A percentile compares a stretch with the other conserved stretches of the same genome.
Evolutionary conservation across 2,329 filamentous ascomycete genomes (phyloP).

Genomic region (Penicillium sclerotigenum): DNA sequence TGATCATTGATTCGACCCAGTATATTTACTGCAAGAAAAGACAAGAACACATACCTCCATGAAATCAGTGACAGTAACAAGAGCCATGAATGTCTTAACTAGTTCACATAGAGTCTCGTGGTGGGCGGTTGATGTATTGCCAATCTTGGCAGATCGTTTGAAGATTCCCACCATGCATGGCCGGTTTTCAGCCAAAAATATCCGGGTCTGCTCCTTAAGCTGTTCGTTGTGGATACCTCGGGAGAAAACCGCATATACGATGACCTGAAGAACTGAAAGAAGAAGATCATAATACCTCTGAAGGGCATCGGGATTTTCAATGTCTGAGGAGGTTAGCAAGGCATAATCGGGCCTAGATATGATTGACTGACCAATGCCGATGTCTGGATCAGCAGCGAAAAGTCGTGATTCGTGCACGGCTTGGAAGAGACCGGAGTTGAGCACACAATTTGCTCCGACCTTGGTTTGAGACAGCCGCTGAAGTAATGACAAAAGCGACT

Average conservation of each 20-base stretch:
- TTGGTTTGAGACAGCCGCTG: conserved; percentile 80
- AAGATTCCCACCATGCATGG: conserved; percentile 83
- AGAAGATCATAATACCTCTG: conserved; percentile 82
- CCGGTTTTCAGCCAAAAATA: conserved; percentile 78
- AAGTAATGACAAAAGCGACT: conserved; percentile 77
- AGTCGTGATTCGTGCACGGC: conserved; percentile 77
- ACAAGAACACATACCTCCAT: conserved; percentile 67
- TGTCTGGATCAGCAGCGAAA: conserved; percentile 86
- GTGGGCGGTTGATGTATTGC: conserved; percentile 48
- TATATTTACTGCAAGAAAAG: background rate
- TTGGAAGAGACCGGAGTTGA: conserved; percentile 84
- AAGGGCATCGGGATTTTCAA: conserved; percentile 66
- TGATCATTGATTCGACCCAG: background rate
- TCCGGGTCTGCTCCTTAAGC: conserved; percentile 68
- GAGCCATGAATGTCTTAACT: conserved; percentile 77
- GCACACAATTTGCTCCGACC: conserved; percentile 77
- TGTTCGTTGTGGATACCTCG: conserved; percentile 76
- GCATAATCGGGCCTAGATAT: background rate
- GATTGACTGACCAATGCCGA: conserved; percentile 63
- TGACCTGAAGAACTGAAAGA: conserved; percentile 72
- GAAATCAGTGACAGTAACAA: conserved; percentile 80
- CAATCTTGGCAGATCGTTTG: conserved; percentile 81
- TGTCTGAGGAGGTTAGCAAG: conserved; percentile 46
- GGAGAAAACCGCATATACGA: conserved; percentile 76
- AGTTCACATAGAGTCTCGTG: conserved; percentile 69